These are phyloP conservation scores for Cucurbitaria berberidis DNA, from an alignment of 2,329 filamentous ascomycete genomes.

Conservation along the genomic window DNA sequence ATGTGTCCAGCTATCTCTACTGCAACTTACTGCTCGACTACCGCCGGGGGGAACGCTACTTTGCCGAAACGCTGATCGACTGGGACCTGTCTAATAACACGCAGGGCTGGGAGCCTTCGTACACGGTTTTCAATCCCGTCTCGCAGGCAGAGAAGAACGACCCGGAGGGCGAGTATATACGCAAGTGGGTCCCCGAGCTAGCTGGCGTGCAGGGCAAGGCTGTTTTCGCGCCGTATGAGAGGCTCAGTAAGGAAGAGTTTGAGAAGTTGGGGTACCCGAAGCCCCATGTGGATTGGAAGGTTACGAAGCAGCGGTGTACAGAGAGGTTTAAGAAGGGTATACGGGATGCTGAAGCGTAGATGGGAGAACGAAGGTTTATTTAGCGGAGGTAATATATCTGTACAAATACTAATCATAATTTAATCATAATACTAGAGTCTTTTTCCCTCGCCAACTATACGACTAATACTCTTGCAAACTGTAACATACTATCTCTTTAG, in stretches of 20 bases:
- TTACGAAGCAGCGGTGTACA: constrained; percentile 52
- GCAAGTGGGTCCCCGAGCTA: constrained; percentile 49
- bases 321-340: constrained; percentile 54
- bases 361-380: neutral
- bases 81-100: constrained; percentile 59
- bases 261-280: constrained; percentile 55
- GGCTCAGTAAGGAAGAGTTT: constrained; percentile 55
- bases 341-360: constrained; percentile 38
- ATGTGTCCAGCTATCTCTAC: constrained; percentile 55
- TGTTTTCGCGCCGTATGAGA: constrained; percentile 55
- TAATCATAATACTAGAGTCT: too few relatives aligned
- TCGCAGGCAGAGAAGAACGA: constrained; percentile 49
- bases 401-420: too few relatives aligned
- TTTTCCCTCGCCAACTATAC: too few relatives aligned
- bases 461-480: too few relatives aligned
- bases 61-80: constrained; percentile 58
- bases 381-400: too few relatives aligned
- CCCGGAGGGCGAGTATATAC: constrained; percentile 47
- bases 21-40: constrained; percentile 59
- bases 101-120: constrained; percentile 60
- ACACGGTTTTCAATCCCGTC: constrained; percentile 57
- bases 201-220: constrained; percentile 54
- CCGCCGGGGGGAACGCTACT: constrained; percentile 58
- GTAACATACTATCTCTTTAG: too few relatives aligned
- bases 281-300: constrained; percentile 54